These are phyloP conservation scores for Urochloa ruziziensis DNA, from an alignment of 176 grass and related monocot genomes.

Conservation along the genomic window DNA sequence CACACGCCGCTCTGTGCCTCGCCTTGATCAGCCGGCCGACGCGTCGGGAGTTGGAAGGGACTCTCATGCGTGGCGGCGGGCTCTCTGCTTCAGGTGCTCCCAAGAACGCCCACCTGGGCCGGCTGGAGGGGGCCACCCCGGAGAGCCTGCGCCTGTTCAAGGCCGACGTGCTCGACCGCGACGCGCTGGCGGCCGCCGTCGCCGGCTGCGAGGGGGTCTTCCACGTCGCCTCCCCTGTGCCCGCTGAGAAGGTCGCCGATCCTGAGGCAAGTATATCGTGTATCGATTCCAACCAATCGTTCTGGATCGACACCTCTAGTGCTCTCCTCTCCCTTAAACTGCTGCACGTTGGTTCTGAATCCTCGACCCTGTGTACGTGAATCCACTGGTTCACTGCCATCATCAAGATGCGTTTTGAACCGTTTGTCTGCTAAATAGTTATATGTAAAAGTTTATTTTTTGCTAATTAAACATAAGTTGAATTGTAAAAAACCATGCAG, in stretches of 20 bases:
- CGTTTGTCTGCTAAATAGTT: not conserved
- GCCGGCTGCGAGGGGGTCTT: slow-evolving; percentile 58
- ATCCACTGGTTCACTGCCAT: not conserved
- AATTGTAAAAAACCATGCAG: slow-evolving; percentile 15
- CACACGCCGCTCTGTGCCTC: not conserved
- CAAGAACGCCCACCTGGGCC: slow-evolving; percentile 40
- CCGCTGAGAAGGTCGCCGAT: not conserved
- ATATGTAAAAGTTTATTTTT: not conserved
- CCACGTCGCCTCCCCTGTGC: slow-evolving; percentile 60
- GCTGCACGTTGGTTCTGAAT: too few relatives aligned
- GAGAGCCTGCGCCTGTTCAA: slow-evolving; percentile 60
- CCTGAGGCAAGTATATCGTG: slow-evolving; percentile 28
- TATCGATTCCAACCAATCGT: too few relatives aligned
- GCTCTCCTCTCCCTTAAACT: not conserved
- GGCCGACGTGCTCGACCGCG: slow-evolving; percentile 57
- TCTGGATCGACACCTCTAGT: too few relatives aligned
- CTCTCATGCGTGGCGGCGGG: not conserved
- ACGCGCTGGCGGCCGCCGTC: slow-evolving; percentile 30
- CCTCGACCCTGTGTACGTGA: not conserved
- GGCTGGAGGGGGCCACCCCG: slow-evolving; percentile 38
- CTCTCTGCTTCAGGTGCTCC: slow-evolving; percentile 23
- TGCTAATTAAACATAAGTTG: not conserved
- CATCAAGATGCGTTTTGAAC: not conserved
- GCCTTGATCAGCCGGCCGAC: not conserved
- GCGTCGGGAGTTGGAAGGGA: not conserved